Percentiles rank a stretch among this genome's conserved stretches.
These are phyloP conservation scores for Sideroxylon spinosum DNA, from an alignment of 179 eudicot genomes.

Conservation along the genomic window DNA sequence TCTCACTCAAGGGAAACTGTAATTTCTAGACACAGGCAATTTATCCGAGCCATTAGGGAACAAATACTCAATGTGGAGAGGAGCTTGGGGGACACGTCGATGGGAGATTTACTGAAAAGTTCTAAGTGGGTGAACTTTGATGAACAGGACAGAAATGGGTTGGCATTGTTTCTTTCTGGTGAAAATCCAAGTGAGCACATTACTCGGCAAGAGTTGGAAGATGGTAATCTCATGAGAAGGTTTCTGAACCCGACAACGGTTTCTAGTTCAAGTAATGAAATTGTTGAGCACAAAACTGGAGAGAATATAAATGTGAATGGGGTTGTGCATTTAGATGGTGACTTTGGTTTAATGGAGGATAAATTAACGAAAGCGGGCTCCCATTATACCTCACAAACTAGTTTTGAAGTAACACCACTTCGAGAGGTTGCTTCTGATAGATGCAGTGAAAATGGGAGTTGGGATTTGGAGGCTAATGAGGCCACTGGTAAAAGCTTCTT, in stretches of 20 bases:
- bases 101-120: slow-evolving; percentile 17
- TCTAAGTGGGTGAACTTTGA: slow-evolving; percentile 16
- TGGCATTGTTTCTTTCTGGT: slow-evolving; percentile 36
- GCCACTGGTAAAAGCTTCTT: slow-evolving; percentile 19
- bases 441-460: slow-evolving; percentile 20
- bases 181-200: slow-evolving; percentile 19
- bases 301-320: slow-evolving; percentile 18
- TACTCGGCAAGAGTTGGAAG: slow-evolving; percentile 22
- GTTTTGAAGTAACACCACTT: slow-evolving; percentile 20
- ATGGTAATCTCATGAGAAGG: slow-evolving; percentile 26
- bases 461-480: slow-evolving; percentile 32
- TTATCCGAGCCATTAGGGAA: slow-evolving; percentile 33
- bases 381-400: slow-evolving; percentile 10
- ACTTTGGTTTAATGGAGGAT: neutral
- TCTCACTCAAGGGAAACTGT: slow-evolving; percentile 25
- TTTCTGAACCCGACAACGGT: slow-evolving; percentile 27
- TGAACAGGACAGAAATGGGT: slow-evolving; percentile 34
- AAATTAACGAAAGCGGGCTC: slow-evolving; percentile 15
- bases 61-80: slow-evolving; percentile 29
- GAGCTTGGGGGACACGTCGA: slow-evolving; percentile 21
- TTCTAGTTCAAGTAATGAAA: slow-evolving; percentile 25
- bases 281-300: slow-evolving; percentile 20
- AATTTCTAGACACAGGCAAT: slow-evolving; percentile 30
- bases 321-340: slow-evolving; percentile 8
- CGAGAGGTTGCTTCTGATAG: slow-evolving; percentile 14